Evolutionary conservation across 805 yeast genomes (phyloP).

Genomic region (Myxozyma udenii): DNA sequence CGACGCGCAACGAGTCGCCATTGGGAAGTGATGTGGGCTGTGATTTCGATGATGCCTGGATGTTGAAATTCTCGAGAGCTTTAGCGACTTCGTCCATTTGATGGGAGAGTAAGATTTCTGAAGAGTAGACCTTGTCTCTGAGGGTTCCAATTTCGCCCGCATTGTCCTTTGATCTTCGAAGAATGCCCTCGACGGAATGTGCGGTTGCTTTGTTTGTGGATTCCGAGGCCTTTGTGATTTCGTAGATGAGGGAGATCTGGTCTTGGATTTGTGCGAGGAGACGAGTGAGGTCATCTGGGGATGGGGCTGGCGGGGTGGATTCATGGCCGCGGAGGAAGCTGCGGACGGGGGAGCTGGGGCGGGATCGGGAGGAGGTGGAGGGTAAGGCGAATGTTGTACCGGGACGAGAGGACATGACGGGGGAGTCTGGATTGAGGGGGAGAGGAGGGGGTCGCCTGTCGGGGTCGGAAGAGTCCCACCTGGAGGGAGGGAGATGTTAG

Average conservation of each 20-base stretch:
- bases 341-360: conserved; percentile 5
- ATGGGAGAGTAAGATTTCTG: conserved; percentile 14
- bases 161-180: conserved; percentile 40
- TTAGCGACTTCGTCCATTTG: conserved; percentile 17
- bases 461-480: conserved; percentile 46
- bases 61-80: too few relatives aligned
- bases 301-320: conserved; percentile 15
- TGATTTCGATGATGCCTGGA: too few relatives aligned
- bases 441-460: conserved; percentile 44
- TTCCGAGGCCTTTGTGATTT: conserved; percentile 37
- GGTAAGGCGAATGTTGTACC: conserved; percentile 1
- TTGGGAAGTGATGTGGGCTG: too few relatives aligned
- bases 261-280: conserved; percentile 33
- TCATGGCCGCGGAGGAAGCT: not conserved
- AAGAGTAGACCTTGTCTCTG: conserved; percentile 28
- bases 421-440: conserved; percentile 44
- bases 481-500: too few relatives aligned
- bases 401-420: conserved; percentile 27
- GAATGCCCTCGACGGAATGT: conserved; percentile 38
- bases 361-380: conserved; percentile 1
- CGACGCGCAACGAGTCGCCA: too few relatives aligned
- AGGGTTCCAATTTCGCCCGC: conserved; percentile 37
- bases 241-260: conserved; percentile 35
- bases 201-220: conserved; percentile 37
- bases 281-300: conserved; percentile 18